Conservation (phyloP, 2,329 filamentous ascomycete species). For the Verticillium klebahnii region DNA sequence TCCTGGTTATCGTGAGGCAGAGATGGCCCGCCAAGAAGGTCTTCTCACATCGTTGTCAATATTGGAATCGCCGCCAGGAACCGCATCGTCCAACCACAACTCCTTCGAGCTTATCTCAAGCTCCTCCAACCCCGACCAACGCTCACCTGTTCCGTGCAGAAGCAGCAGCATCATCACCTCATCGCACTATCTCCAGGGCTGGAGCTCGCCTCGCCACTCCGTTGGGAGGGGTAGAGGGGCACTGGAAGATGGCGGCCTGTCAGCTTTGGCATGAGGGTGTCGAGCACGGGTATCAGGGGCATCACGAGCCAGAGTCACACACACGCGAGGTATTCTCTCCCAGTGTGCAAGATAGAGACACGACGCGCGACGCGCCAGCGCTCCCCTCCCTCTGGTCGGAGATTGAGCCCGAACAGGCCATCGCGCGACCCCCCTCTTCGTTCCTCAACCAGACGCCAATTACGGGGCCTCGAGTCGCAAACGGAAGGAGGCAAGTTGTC, state of each 20-base stretch:
- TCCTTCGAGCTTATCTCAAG: neutral
- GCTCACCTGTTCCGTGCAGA: neutral
- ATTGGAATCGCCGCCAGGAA: neutral
- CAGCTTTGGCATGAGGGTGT: neutral
- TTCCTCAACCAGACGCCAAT: neutral
- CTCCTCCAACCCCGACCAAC: neutral
- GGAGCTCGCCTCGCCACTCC: neutral
- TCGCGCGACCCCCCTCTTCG: neutral
- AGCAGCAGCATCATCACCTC: neutral
- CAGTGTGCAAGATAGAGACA: neutral
- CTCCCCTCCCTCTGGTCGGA: constrained; percentile 5
- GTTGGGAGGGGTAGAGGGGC: neutral
- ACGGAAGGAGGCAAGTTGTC: constrained; percentile 1
- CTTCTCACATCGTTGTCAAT: neutral
- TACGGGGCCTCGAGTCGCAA: neutral
- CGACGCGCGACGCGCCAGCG: neutral
- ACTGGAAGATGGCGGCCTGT: neutral
- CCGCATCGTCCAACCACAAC: neutral
- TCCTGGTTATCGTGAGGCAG: neutral
- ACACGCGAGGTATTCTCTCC: neutral
- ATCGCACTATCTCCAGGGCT: neutral
- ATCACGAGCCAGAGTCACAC: neutral
- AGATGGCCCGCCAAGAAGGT: neutral
- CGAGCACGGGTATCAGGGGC: neutral
- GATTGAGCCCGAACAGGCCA: constrained; percentile 1